Conservation (phyloP, 2,329 filamentous ascomycete genomes). For the Mycogone perniciosa region DNA sequence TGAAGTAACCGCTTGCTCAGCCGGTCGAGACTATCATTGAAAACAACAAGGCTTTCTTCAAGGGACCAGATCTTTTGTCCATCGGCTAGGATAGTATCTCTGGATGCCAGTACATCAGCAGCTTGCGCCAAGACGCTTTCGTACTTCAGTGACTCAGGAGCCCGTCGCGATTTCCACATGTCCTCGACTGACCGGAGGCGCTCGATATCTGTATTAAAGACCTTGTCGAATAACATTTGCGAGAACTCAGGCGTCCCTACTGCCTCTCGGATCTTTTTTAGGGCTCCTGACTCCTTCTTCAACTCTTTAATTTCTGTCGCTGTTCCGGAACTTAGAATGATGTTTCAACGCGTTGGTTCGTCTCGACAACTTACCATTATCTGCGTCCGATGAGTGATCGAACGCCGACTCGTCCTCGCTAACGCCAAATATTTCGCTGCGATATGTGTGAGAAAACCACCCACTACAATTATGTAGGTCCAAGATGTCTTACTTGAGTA, state of each 20-base stretch:
- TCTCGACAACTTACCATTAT: constrained; percentile 56
- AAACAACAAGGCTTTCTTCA: constrained; percentile 77
- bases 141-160: constrained; percentile 69
- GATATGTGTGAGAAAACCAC: background rate
- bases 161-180: constrained; percentile 84
- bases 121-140: constrained; percentile 51
- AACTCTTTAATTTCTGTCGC: constrained; percentile 81
- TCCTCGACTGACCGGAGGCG: constrained; percentile 82
- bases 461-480: background rate
- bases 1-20: constrained; percentile 67
- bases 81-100: constrained; percentile 51
- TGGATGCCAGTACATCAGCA: constrained; percentile 39
- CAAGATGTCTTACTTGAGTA: constrained; percentile 58
- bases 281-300: constrained; percentile 71
- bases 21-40: constrained; percentile 74
- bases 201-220: constrained; percentile 79
- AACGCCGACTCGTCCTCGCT: constrained; percentile 82
- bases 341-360: background rate
- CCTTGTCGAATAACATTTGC: constrained; percentile 81
- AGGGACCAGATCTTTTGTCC: constrained; percentile 77
- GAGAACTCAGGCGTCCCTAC: constrained; percentile 75
- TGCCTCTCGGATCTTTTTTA: constrained; percentile 75
- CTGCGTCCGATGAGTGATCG: constrained; percentile 71
- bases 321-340: constrained; percentile 12
- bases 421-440: constrained; percentile 74